A percentile compares a stretch with the other conserved stretches of the same genome.
Evolutionary conservation across 2,329 filamentous ascomycete species (phyloP).

Genomic region (Geosmithia morbida): DNA sequence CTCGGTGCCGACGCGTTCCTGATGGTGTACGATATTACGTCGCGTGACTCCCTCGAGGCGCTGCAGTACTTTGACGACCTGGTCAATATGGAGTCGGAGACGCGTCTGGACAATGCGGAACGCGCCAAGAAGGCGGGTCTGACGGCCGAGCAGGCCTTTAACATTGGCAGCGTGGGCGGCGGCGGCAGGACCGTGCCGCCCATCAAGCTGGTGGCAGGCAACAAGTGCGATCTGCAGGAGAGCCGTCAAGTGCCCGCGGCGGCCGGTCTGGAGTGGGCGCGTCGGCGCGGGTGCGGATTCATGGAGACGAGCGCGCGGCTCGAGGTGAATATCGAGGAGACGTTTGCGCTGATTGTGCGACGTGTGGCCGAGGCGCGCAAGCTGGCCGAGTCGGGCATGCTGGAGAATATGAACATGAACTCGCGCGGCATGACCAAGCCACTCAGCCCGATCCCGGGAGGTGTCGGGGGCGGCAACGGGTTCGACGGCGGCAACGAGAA

Average conservation of each 20-base stretch:
- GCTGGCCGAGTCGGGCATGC: slow-evolving; percentile 30
- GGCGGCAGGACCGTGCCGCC: slow-evolving; percentile 46
- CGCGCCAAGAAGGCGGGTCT: slow-evolving; percentile 30
- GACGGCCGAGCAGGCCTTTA: slow-evolving; percentile 13
- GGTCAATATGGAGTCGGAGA: slow-evolving; percentile 71
- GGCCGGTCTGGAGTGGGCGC: slow-evolving; percentile 63
- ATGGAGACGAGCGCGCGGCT: slow-evolving; percentile 80
- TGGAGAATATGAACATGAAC: slow-evolving; percentile 26
- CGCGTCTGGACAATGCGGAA: slow-evolving; percentile 45
- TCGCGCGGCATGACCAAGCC: slow-evolving; percentile 43
- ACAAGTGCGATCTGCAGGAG: slow-evolving; percentile 72
- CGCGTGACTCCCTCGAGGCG: slow-evolving; percentile 49
- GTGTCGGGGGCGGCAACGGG: neutral
- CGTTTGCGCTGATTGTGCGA: slow-evolving; percentile 57
- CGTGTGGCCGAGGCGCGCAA: slow-evolving; percentile 44
- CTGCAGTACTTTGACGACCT: slow-evolving; percentile 70
- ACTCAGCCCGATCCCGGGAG: slow-evolving; percentile 32
- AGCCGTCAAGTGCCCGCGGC: slow-evolving; percentile 54
- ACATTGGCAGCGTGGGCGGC: slow-evolving; percentile 12
- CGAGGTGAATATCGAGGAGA: slow-evolving; percentile 83
- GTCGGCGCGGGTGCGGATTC: slow-evolving; percentile 60
- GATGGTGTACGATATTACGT: slow-evolving; percentile 79
- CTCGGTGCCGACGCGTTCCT: slow-evolving; percentile 71
- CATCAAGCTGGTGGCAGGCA: slow-evolving; percentile 72
- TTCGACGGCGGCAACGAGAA: slow-evolving; percentile 24